These are phyloP conservation scores for Articulospora tetracladia DNA, from an alignment of 495 filamentous ascomycete species.

Conservation along the genomic window DNA sequence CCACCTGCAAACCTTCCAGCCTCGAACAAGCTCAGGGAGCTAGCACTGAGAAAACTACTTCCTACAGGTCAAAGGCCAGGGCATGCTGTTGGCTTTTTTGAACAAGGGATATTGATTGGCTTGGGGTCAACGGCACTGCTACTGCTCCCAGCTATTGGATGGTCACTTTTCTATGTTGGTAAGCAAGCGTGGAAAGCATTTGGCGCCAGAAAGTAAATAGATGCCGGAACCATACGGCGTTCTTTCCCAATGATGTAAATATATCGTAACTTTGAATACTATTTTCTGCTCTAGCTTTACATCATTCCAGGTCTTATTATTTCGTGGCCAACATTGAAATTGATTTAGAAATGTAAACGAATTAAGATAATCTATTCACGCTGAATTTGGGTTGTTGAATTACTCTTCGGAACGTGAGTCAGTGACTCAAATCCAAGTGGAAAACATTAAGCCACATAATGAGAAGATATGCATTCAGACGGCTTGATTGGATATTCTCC, in stretches of 20 bases:
- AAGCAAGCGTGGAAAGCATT: constrained; percentile 12
- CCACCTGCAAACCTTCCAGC: neutral
- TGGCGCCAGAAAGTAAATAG: neutral
- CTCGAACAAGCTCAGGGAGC: neutral
- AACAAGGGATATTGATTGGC: constrained; percentile 18
- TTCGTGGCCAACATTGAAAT: too few species aligned
- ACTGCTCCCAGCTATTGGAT: constrained; percentile 7
- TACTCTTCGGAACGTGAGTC: too few species aligned
- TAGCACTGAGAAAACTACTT: neutral
- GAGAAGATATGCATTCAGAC: too few species aligned
- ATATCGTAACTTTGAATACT: neutral
- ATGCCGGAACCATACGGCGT: neutral
- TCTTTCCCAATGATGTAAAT: neutral
- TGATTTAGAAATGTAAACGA: too few species aligned
- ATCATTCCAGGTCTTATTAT: too few species aligned
- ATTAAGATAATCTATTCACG: too few species aligned
- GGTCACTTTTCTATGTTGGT: constrained; percentile 23
- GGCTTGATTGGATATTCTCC: too few species aligned
- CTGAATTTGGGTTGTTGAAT: too few species aligned
- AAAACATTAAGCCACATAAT: too few species aligned
- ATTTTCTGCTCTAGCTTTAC: too few species aligned
- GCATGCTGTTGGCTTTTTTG: constrained; percentile 18
- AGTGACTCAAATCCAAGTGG: too few species aligned
- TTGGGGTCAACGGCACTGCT: constrained; percentile 3
- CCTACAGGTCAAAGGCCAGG: constrained; percentile 7